These are phyloP conservation scores for Kalmanozyma brasiliensis DNA, from an alignment of 1,284 basidiomycete genomes.

Conservation along the genomic window DNA sequence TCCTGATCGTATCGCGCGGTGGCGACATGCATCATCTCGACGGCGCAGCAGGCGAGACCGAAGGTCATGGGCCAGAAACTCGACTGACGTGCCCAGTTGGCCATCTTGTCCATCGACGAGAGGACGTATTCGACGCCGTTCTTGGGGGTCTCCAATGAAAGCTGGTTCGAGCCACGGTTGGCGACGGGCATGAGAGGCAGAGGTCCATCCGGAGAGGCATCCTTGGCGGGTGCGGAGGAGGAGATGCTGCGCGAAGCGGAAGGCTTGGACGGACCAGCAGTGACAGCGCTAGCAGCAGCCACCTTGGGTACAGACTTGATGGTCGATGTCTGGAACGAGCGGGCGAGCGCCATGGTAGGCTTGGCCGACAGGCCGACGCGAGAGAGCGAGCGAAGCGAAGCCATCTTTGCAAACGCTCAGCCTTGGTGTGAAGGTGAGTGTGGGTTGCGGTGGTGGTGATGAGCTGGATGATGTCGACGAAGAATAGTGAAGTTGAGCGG, in stretches of 20 bases:
- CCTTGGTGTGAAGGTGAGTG: background rate
- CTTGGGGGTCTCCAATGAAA: slow-evolving; percentile 83
- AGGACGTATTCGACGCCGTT: slow-evolving; percentile 96
- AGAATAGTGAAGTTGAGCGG: background rate
- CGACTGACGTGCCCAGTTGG: slow-evolving; percentile 96
- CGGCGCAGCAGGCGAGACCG: slow-evolving; percentile 96
- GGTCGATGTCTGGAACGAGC: slow-evolving; percentile 47
- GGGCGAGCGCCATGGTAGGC: slow-evolving; percentile 38
- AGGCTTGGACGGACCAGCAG: slow-evolving; percentile 25
- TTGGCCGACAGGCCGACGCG: slow-evolving; percentile 46
- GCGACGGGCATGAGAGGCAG: slow-evolving; percentile 67
- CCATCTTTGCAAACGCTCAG: slow-evolving; percentile 24
- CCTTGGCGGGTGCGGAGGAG: slow-evolving; percentile 31
- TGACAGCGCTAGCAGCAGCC: slow-evolving; percentile 8
- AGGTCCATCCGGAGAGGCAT: slow-evolving; percentile 49
- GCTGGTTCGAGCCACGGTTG: slow-evolving; percentile 63
- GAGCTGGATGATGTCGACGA: slow-evolving; percentile 6
- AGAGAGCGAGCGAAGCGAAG: slow-evolving; percentile 43
- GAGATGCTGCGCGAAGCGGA: slow-evolving; percentile 30
- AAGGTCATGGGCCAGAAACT: slow-evolving; percentile 99
- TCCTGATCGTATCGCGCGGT: slow-evolving; percentile 99
- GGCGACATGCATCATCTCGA: slow-evolving; percentile 92
- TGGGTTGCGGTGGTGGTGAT: slow-evolving; percentile 23
- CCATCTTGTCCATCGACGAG: slow-evolving; percentile 93
- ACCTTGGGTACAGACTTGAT: slow-evolving; percentile 41